phyloP scores from a whole-genome alignment of 768 basidiomycete genomes.

The Podaxis mareebaensis region DNA sequence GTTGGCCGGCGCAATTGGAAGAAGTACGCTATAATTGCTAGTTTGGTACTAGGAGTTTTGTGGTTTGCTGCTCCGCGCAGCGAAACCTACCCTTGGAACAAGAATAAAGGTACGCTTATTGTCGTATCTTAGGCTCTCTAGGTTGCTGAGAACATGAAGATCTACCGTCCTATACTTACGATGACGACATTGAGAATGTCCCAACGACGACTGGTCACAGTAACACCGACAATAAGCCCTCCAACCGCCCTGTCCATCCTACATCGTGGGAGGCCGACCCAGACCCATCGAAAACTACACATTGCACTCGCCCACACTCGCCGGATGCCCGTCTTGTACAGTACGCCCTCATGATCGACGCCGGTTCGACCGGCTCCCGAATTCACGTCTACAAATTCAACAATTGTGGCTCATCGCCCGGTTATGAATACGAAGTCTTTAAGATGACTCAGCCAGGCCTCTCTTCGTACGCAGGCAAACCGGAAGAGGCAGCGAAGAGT shows the following conservation, averaged over 20 bases:
- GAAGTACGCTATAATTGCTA: slow-evolving; percentile 63
- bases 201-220: slow-evolving; percentile 10
- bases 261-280: slow-evolving; percentile 73
- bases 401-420: slow-evolving; percentile 75
- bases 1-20: slow-evolving; percentile 55
- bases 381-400: slow-evolving; percentile 99
- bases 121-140: slow-evolving; percentile 19
- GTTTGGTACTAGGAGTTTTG: slow-evolving; percentile 55
- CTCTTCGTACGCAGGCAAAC: slow-evolving; percentile 57
- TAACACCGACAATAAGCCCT: slow-evolving; percentile 13
- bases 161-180: slow-evolving; percentile 4
- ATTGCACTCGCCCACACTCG: slow-evolving; percentile 63
- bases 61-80: slow-evolving; percentile 65
- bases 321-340: slow-evolving; percentile 65
- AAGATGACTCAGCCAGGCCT: slow-evolving; percentile 79
- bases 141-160: slow-evolving; percentile 11
- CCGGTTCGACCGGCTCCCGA: slow-evolving; percentile 94
- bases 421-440: slow-evolving; percentile 94
- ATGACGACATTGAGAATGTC: slow-evolving; percentile 6
- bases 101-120: slow-evolving; percentile 24
- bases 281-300: slow-evolving; percentile 68
- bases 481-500: slow-evolving; percentile 72
- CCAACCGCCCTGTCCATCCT: slow-evolving; percentile 32
- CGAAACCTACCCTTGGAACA: slow-evolving; percentile 17
- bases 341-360: slow-evolving; percentile 97